Percentiles rank a stretch among this genome's conserved stretches.
These are phyloP conservation scores for Salix arbutifolia DNA, from an alignment of 345 rosid genomes.

Conservation along the genomic window DNA sequence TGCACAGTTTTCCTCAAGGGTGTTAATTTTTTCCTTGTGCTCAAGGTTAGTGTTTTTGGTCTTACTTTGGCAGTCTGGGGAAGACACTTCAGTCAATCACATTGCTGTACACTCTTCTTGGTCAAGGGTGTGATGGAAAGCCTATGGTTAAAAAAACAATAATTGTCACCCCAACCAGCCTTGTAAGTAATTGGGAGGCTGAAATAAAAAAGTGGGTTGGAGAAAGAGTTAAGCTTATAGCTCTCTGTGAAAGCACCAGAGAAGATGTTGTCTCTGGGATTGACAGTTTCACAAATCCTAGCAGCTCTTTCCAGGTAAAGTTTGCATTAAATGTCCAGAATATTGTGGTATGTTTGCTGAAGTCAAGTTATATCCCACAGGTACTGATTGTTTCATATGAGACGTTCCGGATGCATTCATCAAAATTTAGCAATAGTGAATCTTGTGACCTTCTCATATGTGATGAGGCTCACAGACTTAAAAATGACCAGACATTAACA, in stretches of 20 bases:
- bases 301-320: slow-evolving; percentile 67
- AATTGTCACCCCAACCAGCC: slow-evolving; percentile 97
- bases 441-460: slow-evolving; percentile 95
- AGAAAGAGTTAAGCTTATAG: slow-evolving; percentile 77
- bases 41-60: slow-evolving; percentile 11
- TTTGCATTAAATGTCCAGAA: slow-evolving; percentile 13
- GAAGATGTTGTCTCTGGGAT: slow-evolving; percentile 92
- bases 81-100: slow-evolving; percentile 96
- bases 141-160: slow-evolving; percentile 93
- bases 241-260: slow-evolving; percentile 92
- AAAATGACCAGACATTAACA: slow-evolving; percentile 91
- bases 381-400: slow-evolving; percentile 92
- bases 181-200: slow-evolving; percentile 98
- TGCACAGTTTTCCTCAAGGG: not conserved
- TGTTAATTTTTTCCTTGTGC: not conserved
- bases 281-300: slow-evolving; percentile 63
- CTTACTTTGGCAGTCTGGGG: slow-evolving; percentile 70
- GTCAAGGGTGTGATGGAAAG: slow-evolving; percentile 87
- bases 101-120: slow-evolving; percentile 75
- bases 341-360: slow-evolving; percentile 22
- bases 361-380: slow-evolving; percentile 35
- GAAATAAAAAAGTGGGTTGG: slow-evolving; percentile 96
- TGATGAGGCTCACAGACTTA: slow-evolving; percentile 98
- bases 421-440: slow-evolving; percentile 66
- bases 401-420: slow-evolving; percentile 94